Evolutionary conservation across 768 basidiomycete genomes (phyloP), one percentile per base, ranked within the genome.

Genomic region (Trametes cingulata): DNA sequence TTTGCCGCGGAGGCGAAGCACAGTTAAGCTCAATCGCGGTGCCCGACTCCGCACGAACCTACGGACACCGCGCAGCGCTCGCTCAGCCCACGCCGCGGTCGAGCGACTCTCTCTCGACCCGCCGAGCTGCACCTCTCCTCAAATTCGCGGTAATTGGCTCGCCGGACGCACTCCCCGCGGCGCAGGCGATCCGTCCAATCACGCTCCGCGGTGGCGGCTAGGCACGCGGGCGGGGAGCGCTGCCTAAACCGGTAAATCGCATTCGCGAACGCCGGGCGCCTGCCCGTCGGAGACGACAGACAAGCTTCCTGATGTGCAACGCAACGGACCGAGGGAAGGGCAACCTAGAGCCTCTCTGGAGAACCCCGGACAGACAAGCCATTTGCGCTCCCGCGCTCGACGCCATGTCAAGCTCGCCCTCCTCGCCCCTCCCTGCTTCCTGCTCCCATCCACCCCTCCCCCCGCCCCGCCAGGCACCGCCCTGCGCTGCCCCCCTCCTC

Each of bases 401-500:
- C 41, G 33, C 53, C 55, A 61, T 56, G 53, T 48, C 60, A 33
- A 50, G 36, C 14, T 36, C 49, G 27, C 19, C 33, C 39, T 24
- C 50, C 49, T 29, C 50, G 13, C 50, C 35, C 24, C 43, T 51
- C 19, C 29, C 35, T 33, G 29, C 29, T 33, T 56, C 25, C 48
- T 27, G 27, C 51, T 33, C 20, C 24, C 36, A 22, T 39, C 27
- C 29, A n/a, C n/a, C n/a, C n/a, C 50, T 27, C 40, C 53, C 39
- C 45, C 61, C 20, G 24, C 51, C 43, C 45, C 27, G 36, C 45
- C 61, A 45, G 55, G 56, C 56, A 57, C 56, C 51, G 51, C 45
- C 55, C 51, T 56, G 50, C 61, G 56, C 52, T 54, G 41, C 46
- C 56, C 45, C 52, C 51, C 50, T 60, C 59, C 60, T 43, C 39